Conservation (phyloP, 148 eudicot genomes). For the Camellia sinensis region DNA sequence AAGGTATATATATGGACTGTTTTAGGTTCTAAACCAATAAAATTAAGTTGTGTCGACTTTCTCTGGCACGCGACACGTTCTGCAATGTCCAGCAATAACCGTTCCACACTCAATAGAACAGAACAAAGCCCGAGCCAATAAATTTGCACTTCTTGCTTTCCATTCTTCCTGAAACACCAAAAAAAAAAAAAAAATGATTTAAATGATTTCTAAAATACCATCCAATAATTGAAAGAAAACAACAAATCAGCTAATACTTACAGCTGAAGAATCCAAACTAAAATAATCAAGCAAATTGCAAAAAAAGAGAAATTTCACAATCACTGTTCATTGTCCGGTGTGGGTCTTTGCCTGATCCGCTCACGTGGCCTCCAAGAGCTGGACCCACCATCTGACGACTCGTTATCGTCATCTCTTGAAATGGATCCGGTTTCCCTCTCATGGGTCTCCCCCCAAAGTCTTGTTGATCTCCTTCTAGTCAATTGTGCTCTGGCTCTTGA, state of each 20-base stretch:
- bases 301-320: neutral
- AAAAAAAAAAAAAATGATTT: neutral
- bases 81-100: neutral
- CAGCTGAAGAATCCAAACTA: neutral
- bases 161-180: neutral
- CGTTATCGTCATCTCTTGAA: slow-evolving; percentile 47
- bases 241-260: neutral
- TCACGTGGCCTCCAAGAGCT: slow-evolving; percentile 39
- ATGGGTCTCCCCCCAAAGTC: slow-evolving; percentile 66
- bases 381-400: slow-evolving; percentile 48
- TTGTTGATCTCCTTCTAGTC: slow-evolving; percentile 54
- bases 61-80: neutral
- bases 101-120: slow-evolving; percentile 3
- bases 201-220: no score
- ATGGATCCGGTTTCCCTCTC: slow-evolving; percentile 47
- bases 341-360: slow-evolving; percentile 29
- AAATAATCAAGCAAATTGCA: neutral
- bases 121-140: neutral
- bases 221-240: neutral
- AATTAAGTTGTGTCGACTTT: neutral
- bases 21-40: neutral
- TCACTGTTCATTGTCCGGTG: slow-evolving; percentile 42
- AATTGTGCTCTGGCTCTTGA: slow-evolving; percentile 50
- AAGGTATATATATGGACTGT: neutral
- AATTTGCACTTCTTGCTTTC: neutral